A percentile compares a stretch with the other conserved stretches of the same genome.
These are phyloP conservation scores for Hura crepitans DNA, from an alignment of 441 rosid genomes.

Conservation along the genomic window DNA sequence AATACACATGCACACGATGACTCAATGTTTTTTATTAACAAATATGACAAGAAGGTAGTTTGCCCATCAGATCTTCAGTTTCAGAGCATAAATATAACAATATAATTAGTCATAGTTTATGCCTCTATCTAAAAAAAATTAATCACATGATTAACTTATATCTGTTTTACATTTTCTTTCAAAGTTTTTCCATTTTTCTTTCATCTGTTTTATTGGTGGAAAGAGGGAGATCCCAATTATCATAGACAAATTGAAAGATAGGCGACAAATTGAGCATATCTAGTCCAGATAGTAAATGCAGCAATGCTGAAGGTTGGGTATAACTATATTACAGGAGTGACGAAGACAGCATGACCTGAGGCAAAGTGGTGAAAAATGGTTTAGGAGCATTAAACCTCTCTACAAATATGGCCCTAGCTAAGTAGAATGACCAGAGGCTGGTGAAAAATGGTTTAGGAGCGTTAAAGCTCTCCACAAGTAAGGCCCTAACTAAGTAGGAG, in stretches of 20 bases:
- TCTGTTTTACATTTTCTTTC: neutral
- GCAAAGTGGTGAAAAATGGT: neutral
- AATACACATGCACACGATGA: neutral
- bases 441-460: neutral
- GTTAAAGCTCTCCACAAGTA: neutral
- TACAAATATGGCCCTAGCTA: neutral
- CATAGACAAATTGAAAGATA: neutral
- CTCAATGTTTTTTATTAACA: neutral
- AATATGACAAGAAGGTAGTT: neutral
- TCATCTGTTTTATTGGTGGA: neutral
- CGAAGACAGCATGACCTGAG: neutral
- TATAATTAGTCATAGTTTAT: neutral
- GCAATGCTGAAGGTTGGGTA: neutral
- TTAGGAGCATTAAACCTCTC: neutral
- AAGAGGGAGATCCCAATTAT: neutral
- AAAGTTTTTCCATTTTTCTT: neutral
- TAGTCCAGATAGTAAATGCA: conserved; percentile 3
- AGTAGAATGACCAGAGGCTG: neutral
- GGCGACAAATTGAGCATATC: neutral
- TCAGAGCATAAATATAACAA: neutral
- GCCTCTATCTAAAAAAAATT: neutral
- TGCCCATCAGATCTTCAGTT: neutral
- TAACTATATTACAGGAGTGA: neutral
- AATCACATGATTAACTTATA: neutral
- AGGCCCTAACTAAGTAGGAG: neutral